Evolutionary conservation across 495 filamentous ascomycete species (phyloP), one percentile per base, ranked within the genome.

Genomic region (Trichocladium uniseriatum): DNA sequence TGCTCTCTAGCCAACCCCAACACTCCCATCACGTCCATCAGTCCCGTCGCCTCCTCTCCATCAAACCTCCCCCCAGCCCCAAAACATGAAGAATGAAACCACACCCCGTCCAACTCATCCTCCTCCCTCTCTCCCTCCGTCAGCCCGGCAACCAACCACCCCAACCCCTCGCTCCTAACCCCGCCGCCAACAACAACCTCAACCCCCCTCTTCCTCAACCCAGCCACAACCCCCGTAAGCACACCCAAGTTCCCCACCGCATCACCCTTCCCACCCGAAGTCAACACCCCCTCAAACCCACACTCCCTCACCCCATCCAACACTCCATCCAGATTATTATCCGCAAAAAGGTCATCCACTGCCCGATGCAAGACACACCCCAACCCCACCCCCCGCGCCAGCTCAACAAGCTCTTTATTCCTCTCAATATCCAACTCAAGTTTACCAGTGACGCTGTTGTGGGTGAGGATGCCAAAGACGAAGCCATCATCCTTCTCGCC

Each of bases 151-250:
- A 45, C 45, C 16, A 69, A 16, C 18, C 48, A 50, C 5, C 15
- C 15, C n/a, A 65, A 42, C 45, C 69, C 67, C 7, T 42, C 49
- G 16, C 44, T 59, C 31, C 71, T 56, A 6, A 74, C 58, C 1
- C 71, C 71, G 3, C 71, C 70, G 0, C 71, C 71, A 16, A 69
- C 59, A 24, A 74, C 57, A 18, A 71, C 53, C 49, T 74, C 63
- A 2, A 68, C 37, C 19, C 35, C 47, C 8, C 32, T 16, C 0
- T 27, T 11, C 29, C 48, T 36, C 9, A 57, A 60, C 31, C 20
- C 50, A 6, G 38, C 16, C 11, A 65, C 55, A 10, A 73, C 55
- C 9, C 20, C 36, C 13, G 48, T 58, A 34, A 73, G 48, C 38
- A 45, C 51, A 20, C 38, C 39, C 16, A 58, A 7, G 38, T 72